phyloP scores from a whole-genome alignment of 805 yeast genomes.

The Wickerhamomyces bovis region DNA sequence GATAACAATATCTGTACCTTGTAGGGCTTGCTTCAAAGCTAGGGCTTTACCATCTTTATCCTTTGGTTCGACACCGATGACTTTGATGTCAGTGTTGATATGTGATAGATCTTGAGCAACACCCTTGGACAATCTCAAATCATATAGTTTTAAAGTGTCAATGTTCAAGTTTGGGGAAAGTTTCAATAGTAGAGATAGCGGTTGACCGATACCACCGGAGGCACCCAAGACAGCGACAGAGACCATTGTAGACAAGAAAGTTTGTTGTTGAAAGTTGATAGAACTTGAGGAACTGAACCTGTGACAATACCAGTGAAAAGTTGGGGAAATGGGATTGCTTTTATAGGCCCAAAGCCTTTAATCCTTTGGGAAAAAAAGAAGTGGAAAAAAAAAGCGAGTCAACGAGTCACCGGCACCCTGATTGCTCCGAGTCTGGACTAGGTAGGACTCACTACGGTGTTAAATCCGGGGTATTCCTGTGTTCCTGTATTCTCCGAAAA shows the following conservation, averaged over 20 bases:
- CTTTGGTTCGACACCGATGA: slow-evolving; percentile 55
- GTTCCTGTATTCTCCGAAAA: neutral
- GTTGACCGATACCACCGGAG: slow-evolving; percentile 94
- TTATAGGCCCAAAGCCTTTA: too few relatives aligned
- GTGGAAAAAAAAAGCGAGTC: neutral
- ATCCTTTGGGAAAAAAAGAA: too few relatives aligned
- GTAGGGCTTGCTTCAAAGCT: slow-evolving; percentile 25
- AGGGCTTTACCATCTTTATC: slow-evolving; percentile 43
- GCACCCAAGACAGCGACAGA: slow-evolving; percentile 89
- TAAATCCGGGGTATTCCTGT: neutral
- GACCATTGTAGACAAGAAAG: slow-evolving; percentile 15
- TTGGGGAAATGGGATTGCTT: neutral
- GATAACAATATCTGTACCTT: slow-evolving; percentile 42
- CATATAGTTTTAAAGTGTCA: slow-evolving; percentile 68
- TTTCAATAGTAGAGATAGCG: slow-evolving; percentile 75
- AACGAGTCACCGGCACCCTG: neutral
- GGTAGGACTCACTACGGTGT: neutral
- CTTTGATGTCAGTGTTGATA: slow-evolving; percentile 61
- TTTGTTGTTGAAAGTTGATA: neutral
- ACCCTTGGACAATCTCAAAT: slow-evolving; percentile 80
- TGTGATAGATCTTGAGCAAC: slow-evolving; percentile 87
- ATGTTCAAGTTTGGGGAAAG: slow-evolving; percentile 47
- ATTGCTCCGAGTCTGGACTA: neutral
- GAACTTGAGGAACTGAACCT: too few relatives aligned
- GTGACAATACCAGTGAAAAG: too few relatives aligned